Conservation (phyloP, 2,329 filamentous ascomycete species). For the Claviceps humidiphila region DNA sequence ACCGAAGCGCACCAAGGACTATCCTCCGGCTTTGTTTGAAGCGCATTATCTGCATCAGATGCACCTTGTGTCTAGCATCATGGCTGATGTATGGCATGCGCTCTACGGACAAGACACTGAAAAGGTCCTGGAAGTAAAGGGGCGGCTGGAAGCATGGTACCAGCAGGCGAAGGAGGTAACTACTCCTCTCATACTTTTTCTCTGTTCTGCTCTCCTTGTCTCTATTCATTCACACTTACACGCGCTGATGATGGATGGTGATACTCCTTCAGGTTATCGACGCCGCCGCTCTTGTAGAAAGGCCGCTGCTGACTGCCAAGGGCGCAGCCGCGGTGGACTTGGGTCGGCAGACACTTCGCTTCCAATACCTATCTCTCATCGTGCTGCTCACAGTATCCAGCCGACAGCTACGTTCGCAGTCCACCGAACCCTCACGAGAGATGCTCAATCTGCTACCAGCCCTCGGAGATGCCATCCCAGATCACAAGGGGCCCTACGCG, state of each 20-base stretch:
- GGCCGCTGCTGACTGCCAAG: neutral
- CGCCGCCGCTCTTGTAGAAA: neutral
- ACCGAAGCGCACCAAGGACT: neutral
- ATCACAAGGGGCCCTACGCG: neutral
- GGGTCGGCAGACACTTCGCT: neutral
- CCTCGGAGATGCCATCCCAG: neutral
- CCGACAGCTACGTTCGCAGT: neutral
- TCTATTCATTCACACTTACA: neutral
- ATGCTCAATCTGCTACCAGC: neutral
- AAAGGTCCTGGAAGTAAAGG: neutral
- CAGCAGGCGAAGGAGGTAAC: neutral
- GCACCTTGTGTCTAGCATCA: slow-evolving; percentile 1
- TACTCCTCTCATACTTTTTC: neutral
- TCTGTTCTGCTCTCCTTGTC: neutral
- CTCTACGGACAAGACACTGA: slow-evolving; percentile 1
- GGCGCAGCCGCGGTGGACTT: neutral
- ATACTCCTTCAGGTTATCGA: neutral
- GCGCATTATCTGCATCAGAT: slow-evolving; percentile 2
- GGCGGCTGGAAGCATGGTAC: neutral
- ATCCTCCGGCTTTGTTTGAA: neutral
- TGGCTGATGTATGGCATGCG: slow-evolving; percentile 2
- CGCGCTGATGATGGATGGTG: neutral
- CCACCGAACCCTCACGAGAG: neutral
- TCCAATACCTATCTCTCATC: neutral
- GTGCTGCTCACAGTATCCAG: neutral